These are phyloP conservation scores for Saccharomyces hybrid DNA, from an alignment of 1,139 yeast genomes.

Conservation along the genomic window DNA sequence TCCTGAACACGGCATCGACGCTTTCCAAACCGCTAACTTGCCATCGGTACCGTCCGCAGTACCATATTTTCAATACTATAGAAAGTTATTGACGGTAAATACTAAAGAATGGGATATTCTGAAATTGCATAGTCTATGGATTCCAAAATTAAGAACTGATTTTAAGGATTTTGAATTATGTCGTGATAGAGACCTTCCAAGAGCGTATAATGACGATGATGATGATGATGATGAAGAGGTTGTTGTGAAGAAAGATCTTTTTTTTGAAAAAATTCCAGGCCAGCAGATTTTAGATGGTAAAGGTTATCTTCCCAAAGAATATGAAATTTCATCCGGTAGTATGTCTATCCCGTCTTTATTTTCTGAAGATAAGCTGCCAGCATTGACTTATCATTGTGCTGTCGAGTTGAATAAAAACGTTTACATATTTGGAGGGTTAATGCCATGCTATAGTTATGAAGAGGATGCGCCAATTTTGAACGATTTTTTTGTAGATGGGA, in stretches of 20 bases:
- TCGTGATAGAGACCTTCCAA: not conserved
- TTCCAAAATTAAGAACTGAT: not conserved
- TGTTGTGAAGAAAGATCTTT: not conserved
- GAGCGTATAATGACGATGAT: not conserved
- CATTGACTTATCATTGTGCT: slow-evolving; percentile 35
- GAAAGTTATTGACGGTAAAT: slow-evolving; percentile 8
- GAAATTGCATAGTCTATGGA: slow-evolving; percentile 5
- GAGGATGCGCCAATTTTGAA: slow-evolving; percentile 30
- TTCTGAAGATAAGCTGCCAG: slow-evolving; percentile 32
- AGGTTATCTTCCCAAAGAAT: slow-evolving; percentile 10
- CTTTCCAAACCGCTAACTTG: not conserved
- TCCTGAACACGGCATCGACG: not conserved
- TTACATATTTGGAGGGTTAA: slow-evolving; percentile 38
- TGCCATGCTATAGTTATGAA: slow-evolving; percentile 28
- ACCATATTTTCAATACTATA: slow-evolving; percentile 10
- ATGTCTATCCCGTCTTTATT: slow-evolving; percentile 30
- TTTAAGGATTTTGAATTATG: not conserved
- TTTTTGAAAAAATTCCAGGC: not conserved
- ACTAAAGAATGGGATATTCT: slow-evolving; percentile 7
- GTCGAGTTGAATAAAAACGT: slow-evolving; percentile 31
- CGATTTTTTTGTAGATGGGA: slow-evolving; percentile 32
- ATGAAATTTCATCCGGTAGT: slow-evolving; percentile 12
- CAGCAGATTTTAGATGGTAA: slow-evolving; percentile 11
- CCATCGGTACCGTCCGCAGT: slow-evolving; percentile 2
- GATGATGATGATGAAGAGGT: not conserved